A percentile compares a stretch with the other conserved stretches of the same genome.
Evolutionary conservation across 129 eudicot genomes (phyloP).

Genomic region (Tagetes patula): DNA sequence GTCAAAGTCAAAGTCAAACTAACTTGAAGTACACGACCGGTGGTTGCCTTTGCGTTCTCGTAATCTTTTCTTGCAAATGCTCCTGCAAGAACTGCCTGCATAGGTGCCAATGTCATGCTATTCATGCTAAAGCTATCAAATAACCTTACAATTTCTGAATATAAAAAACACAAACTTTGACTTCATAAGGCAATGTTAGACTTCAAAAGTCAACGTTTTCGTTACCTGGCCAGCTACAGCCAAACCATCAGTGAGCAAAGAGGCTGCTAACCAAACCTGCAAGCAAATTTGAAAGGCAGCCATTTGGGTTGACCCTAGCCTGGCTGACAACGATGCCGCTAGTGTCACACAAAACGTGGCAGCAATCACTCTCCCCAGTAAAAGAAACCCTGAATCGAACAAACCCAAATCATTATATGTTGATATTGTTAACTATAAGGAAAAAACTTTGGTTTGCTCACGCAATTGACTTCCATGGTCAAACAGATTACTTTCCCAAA

Average conservation of each 20-base stretch:
- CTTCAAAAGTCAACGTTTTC: slow-evolving; percentile 10
- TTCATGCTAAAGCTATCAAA: background rate
- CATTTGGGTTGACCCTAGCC: slow-evolving; percentile 53
- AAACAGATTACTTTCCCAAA: background rate
- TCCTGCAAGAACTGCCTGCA: slow-evolving; percentile 52
- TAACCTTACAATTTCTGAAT: background rate
- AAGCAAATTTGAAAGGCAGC: slow-evolving; percentile 69
- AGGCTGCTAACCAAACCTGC: slow-evolving; percentile 66
- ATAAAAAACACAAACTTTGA: background rate
- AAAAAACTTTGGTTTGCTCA: too few species aligned
- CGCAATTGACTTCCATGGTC: background rate
- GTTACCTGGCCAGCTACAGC: slow-evolving; percentile 66
- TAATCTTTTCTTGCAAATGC: slow-evolving; percentile 46
- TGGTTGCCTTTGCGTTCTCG: slow-evolving; percentile 36
- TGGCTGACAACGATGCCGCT: slow-evolving; percentile 56
- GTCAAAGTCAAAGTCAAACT: slow-evolving; percentile 16
- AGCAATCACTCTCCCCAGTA: slow-evolving; percentile 56
- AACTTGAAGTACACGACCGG: slow-evolving; percentile 49
- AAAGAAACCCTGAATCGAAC: slow-evolving; percentile 42
- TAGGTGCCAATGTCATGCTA: background rate
- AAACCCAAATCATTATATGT: background rate
- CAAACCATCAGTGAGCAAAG: slow-evolving; percentile 60
- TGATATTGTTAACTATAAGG: background rate
- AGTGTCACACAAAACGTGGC: slow-evolving; percentile 63
- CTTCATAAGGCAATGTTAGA: background rate